Evolutionary conservation across 2,329 filamentous ascomycete genomes (phyloP).

Genomic region (Ceratocystis papillata): DNA sequence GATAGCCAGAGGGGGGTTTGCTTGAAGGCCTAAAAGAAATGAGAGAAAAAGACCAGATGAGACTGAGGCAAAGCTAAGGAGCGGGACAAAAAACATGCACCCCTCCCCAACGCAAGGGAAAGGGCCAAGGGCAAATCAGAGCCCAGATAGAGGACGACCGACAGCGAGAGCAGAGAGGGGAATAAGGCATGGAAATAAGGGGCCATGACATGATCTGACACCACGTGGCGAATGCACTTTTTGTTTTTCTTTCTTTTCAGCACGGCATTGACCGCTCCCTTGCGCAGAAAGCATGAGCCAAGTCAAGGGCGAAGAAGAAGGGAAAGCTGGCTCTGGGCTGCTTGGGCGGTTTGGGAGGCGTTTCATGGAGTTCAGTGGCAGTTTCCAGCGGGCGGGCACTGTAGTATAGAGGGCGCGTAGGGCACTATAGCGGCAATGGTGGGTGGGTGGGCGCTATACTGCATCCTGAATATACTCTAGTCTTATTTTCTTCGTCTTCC

Average conservation of each 20-base stretch:
- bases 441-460: not conserved
- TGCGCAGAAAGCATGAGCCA: conserved; percentile 1
- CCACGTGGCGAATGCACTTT: conserved; percentile 8
- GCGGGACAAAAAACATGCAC: not conserved
- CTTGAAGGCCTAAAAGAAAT: not conserved
- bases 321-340: not conserved
- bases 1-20: not conserved
- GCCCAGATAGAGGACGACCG: not conserved
- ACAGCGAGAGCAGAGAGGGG: not conserved
- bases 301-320: not conserved
- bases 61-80: conserved; percentile 4
- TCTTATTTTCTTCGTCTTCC: not conserved
- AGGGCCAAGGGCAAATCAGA: not conserved
- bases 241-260: not conserved
- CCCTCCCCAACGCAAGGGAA: not conserved
- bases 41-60: conserved; percentile 9
- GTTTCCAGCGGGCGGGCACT: not conserved
- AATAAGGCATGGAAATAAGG: conserved; percentile 7
- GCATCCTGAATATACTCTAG: not conserved
- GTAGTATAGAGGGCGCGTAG: not conserved
- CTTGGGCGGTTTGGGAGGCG: not conserved
- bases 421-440: no score
- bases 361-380: not conserved
- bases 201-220: not conserved
- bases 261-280: conserved; percentile 8